These are phyloP conservation scores for Leucaena leucocephala DNA, from an alignment of 306 rosid genomes.

Conservation along the genomic window DNA sequence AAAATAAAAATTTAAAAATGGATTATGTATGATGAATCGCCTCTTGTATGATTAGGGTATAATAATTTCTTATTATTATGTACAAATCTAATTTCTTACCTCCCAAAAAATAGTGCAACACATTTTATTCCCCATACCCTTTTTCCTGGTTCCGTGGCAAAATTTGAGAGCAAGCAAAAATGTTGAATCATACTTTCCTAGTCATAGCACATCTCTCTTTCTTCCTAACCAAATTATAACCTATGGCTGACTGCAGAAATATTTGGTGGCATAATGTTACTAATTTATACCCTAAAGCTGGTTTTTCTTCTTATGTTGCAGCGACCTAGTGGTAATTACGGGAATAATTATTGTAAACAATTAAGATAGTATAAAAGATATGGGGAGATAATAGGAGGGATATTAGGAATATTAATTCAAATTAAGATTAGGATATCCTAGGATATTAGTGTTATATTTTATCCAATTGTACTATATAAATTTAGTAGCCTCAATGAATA, in stretches of 20 bases:
- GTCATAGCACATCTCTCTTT: neutral
- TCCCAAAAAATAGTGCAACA: neutral
- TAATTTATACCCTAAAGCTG: neutral
- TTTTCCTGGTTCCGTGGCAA: neutral
- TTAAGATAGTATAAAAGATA: too few relatives aligned
- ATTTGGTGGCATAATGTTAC: neutral
- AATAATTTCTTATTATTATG: neutral
- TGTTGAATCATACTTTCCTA: conserved; percentile 1
- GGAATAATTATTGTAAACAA: too few relatives aligned
- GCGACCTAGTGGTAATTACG: conserved; percentile 20
- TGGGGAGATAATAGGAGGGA: too few relatives aligned
- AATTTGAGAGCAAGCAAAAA: neutral
- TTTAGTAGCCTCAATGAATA: too few relatives aligned
- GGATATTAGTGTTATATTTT: too few relatives aligned
- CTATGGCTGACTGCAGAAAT: neutral
- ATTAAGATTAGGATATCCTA: too few relatives aligned
- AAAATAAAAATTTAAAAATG: neutral
- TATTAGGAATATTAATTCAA: too few relatives aligned
- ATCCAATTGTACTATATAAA: too few relatives aligned
- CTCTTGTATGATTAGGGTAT: neutral
- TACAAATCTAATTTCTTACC: neutral
- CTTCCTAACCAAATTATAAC: neutral
- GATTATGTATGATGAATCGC: neutral
- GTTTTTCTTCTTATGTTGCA: conserved; percentile 39
- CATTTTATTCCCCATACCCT: neutral